phyloP scores from a whole-genome alignment of 352 stramenopile species.

The Phytophthora capsici region DNA sequence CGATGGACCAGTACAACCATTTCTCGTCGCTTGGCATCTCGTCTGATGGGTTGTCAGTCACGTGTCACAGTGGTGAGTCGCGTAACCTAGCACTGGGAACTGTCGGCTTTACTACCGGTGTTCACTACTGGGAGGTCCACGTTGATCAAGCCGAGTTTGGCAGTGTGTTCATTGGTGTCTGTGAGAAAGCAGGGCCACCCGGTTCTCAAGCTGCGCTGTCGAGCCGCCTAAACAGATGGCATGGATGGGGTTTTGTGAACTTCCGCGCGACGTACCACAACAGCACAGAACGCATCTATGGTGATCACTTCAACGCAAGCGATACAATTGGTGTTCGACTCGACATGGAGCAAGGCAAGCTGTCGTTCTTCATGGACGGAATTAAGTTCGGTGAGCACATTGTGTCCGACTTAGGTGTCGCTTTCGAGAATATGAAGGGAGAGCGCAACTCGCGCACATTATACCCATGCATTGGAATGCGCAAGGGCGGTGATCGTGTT shows the following conservation, averaged over 20 bases:
- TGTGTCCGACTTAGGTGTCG: conserved; percentile 96
- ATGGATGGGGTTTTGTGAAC: conserved; percentile 97
- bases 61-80: conserved; percentile 85
- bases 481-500: conserved; percentile 94
- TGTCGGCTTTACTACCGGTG: conserved; percentile 88
- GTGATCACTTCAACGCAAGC: conserved; percentile 91
- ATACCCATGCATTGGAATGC: conserved; percentile 97
- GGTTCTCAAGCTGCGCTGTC: conserved; percentile 80
- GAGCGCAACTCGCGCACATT: conserved; percentile 89
- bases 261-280: conserved; percentile 96
- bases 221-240: conserved; percentile 88
- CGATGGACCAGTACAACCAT: conserved; percentile 80
- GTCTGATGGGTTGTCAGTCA: conserved; percentile 80
- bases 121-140: conserved; percentile 99
- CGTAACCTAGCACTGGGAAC: conserved; percentile 85
- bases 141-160: conserved; percentile 97
- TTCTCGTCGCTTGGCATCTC: conserved; percentile 83
- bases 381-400: conserved; percentile 99
- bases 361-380: conserved; percentile 99
- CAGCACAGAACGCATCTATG: conserved; percentile 91
- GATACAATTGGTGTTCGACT: conserved; percentile 99
- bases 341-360: conserved; percentile 97
- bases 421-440: conserved; percentile 95
- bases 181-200: conserved; percentile 86
- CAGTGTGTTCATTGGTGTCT: conserved; percentile 98